Evolutionary conservation across 2,329 filamentous ascomycete genomes (phyloP), one percentile per base, ranked within the genome.

Genomic region (Coniochaeta hoffmannii): DNA sequence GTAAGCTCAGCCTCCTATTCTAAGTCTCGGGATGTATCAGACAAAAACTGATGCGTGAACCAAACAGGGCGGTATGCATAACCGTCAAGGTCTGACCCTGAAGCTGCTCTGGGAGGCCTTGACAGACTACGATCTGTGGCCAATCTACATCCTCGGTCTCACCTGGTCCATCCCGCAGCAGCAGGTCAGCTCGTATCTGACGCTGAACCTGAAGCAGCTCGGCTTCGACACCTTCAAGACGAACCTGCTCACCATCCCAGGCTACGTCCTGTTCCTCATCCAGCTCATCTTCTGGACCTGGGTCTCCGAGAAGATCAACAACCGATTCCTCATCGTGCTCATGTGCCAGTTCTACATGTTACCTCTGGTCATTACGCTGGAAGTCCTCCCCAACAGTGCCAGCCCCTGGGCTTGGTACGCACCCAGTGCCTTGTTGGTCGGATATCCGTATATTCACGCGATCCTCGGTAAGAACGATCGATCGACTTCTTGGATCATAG

Each of bases 51-150:
- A 46, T n/a, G 9, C 11, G 14, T 28, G 19, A 8, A 36, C 36
- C 71, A n/a, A 31, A 7, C 28, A 53, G 32, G 52, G 76, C 38
- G 76, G 77, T 57, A 82, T 84, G 77, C 76, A 82, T 63, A 82
- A 83, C 59, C 76, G 80, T 22, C 72, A 81, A 63, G 73, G 75
- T 2, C 70, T 83, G 50, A 79, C 75, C 0, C 72, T 70, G 0
- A 66, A 61, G n/a, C 66, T 69, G 12, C 71, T 81, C 3, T 79
- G 75, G 74, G 62, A 73, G 12, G 71, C 74, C 1, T 63, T 81
- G 8, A 71, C 67, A 9, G 80, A 83, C 61, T 82, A 77, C 54
- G 76, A 83, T 55, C 68, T 85, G 46, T 84, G 78, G 78, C 79
- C 77, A 0, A 58, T 80, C 14, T 83, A 81, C 58, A 41, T 75